Base-by-base conservation (phyloP, 768 basidiomycete genomes). In the Leucocoprinus leucothites region DNA sequence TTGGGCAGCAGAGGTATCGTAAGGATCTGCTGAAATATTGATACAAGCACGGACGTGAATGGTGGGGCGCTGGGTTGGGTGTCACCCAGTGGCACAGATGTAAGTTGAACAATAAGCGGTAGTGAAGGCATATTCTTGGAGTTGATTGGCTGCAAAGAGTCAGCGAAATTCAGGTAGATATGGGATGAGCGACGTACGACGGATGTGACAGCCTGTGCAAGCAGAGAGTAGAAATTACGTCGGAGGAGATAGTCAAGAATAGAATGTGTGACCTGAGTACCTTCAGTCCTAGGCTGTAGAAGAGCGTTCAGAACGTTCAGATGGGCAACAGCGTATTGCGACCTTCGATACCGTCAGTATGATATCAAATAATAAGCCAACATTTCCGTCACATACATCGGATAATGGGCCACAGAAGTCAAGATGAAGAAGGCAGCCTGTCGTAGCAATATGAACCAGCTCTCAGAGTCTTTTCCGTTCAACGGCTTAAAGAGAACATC, bases 1-100 rank as follows among this genome's bases (percentile, higher is more conserved):
- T 90, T 87, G 1, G 91, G 92, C 0, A 98, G 77, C 0, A 92
- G 71, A 0, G 90, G 88, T 42, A 95, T 74, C 1, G 86, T 79
- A 55, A 96, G 74, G 52, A 95, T 81, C 57, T 73, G 68, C 14
- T 72, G 64, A 51, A 89, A 60, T 25, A 89, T 62, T 16, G 67
- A 63, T 26, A 68, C 59, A 14, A 86, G 63, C 41, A 74, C 66
- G 57, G 58, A 60, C 5, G 67, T 24, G 60, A 71, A 74, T 42
- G 62, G 50, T 1, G 64, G 61, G 1, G 63, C 60, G 41, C 60
- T 34, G 1, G 58, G 42, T 24, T 62, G 63, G 42, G 67, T 67
- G 19, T 61, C 69, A 9, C 64, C 69, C 21, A 75, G 79, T 41
- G 66, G 81, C 62, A 44, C 66, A 0, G 77, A 77, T 14, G 75